phyloP scores from a whole-genome alignment of 495 filamentous ascomycete genomes.

The Penicillium macrosclerotiorum region DNA sequence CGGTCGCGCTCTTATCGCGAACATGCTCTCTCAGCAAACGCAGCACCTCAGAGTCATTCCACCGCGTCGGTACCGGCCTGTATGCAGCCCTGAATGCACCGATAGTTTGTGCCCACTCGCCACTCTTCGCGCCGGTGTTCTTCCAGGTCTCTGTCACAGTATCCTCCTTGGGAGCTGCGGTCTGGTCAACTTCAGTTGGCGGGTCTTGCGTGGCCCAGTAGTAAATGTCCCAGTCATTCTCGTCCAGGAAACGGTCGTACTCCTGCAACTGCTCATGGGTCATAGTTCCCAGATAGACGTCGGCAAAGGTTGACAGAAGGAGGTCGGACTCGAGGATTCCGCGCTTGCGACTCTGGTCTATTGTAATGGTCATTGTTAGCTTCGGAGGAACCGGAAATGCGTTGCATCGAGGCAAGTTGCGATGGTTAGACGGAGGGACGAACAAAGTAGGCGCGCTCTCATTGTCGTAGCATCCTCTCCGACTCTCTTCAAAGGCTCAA shows the following conservation, averaged over 20 bases:
- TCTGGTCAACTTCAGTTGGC: constrained; percentile 37
- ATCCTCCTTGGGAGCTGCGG: constrained; percentile 34
- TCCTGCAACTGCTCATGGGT: constrained; percentile 66
- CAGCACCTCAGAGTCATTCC: constrained; percentile 80
- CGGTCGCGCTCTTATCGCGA: constrained; percentile 51
- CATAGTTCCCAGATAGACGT: constrained; percentile 73
- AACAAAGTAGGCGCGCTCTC: constrained; percentile 86
- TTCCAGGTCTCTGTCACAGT: constrained; percentile 55
- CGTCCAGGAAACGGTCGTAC: constrained; percentile 93
- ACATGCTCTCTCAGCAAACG: constrained; percentile 78
- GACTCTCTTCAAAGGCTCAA: constrained; percentile 78
- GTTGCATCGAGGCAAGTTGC: not conserved
- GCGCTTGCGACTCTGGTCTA: constrained; percentile 95
- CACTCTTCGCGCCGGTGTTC: constrained; percentile 52
- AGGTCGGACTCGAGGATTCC: constrained; percentile 95
- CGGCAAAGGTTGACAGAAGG: constrained; percentile 92
- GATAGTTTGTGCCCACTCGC: constrained; percentile 96
- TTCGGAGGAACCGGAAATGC: not conserved
- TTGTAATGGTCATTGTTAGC: not conserved
- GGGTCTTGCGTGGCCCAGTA: constrained; percentile 98
- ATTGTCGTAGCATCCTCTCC: constrained; percentile 82
- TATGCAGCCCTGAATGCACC: constrained; percentile 94
- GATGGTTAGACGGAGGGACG: constrained; percentile 34
- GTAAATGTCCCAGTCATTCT: constrained; percentile 99
- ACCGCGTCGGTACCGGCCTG: constrained; percentile 79